These are phyloP conservation scores for Panicum miliaceum DNA, from an alignment of 176 grass and related monocot genomes.

Conservation along the genomic window DNA sequence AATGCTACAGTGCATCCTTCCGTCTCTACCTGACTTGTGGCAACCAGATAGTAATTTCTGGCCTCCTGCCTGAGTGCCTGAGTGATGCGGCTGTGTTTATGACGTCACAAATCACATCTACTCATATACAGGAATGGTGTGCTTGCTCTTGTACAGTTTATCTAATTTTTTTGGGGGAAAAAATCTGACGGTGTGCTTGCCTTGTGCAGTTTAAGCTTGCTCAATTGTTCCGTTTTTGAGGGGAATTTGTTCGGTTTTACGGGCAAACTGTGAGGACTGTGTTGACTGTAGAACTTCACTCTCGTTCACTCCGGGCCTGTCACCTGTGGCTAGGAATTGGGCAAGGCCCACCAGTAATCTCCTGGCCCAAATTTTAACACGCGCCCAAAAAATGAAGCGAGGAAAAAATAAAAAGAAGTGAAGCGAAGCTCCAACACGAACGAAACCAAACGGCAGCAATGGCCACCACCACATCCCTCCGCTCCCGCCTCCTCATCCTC, in stretches of 20 bases:
- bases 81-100: neutral
- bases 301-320: neutral
- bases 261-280: neutral
- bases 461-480: constrained; percentile 44
- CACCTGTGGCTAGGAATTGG: constrained; percentile 19
- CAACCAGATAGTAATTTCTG: neutral
- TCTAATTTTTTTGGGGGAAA: neutral
- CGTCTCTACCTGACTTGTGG: neutral
- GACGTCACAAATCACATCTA: neutral
- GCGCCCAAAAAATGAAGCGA: neutral
- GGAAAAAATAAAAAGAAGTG: neutral
- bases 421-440: neutral
- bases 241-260: neutral
- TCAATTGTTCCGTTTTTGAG: neutral
- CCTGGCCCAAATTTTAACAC: constrained; percentile 41
- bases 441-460: constrained; percentile 38
- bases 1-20: neutral
- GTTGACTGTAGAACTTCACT: neutral
- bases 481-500: constrained; percentile 50
- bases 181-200: neutral
- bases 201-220: neutral
- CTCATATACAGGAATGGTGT: neutral
- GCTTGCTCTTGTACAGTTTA: neutral
- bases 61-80: neutral
- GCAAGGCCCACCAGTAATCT: constrained; percentile 11